A percentile compares a stretch with the other conserved stretches of the same genome.
phyloP scores from a whole-genome alignment of 257 asterid species.

The Solanum appendiculatum region DNA sequence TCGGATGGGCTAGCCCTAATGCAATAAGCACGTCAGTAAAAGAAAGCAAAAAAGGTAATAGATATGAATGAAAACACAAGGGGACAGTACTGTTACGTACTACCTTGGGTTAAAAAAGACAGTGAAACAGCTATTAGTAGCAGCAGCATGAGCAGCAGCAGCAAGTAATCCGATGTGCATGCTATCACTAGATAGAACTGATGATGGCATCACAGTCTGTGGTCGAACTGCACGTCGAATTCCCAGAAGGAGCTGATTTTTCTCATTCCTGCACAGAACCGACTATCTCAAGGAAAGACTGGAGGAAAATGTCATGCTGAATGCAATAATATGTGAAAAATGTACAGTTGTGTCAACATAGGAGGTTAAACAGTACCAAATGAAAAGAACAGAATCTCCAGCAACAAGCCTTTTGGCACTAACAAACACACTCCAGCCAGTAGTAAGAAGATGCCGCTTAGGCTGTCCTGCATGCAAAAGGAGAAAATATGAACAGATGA shows the following conservation, averaged over 20 bases:
- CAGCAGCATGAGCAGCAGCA: constrained; percentile 99
- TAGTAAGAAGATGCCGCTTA: constrained; percentile 46
- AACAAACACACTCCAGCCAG: constrained; percentile 56
- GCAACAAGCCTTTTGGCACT: constrained; percentile 52
- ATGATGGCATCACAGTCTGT: constrained; percentile 97
- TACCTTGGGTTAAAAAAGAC: constrained; percentile 89
- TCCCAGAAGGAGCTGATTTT: constrained; percentile 90
- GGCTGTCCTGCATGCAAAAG: constrained; percentile 40
- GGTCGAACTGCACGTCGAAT: constrained; percentile 90
- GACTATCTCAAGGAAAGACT: neutral
- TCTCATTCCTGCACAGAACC: constrained; percentile 59
- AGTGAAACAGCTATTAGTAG: constrained; percentile 94
- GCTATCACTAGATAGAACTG: constrained; percentile 96
- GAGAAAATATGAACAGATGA: neutral
- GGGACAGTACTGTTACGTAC: neutral
- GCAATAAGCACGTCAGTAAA: constrained; percentile 8
- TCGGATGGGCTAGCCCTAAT: constrained; percentile 98
- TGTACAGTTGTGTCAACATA: neutral
- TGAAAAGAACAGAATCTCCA: constrained; percentile 46
- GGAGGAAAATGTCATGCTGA: neutral
- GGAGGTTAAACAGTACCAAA: constrained; percentile 31
- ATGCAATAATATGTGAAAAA: neutral
- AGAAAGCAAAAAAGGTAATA: neutral
- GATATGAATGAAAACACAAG: neutral
- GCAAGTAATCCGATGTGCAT: constrained; percentile 99